Percentiles rank a stretch among this genome's conserved stretches.
Evolutionary conservation across 192 early-diverging fungal genomes (phyloP).

Genomic region (Globomyces pollinis-pini): DNA sequence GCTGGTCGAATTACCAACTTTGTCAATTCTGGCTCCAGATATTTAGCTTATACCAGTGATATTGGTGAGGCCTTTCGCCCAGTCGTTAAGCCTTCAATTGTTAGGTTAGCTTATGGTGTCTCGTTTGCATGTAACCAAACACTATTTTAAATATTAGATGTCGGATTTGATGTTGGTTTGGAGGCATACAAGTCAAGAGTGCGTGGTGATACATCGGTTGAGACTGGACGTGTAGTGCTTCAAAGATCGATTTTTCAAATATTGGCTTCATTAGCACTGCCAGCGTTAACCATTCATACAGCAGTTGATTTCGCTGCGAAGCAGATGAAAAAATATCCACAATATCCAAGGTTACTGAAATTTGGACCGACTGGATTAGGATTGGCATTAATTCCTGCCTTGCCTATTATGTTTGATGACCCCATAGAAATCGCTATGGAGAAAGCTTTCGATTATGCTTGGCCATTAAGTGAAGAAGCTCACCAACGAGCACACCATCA

Average conservation of each 20-base stretch:
- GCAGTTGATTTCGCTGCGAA: constrained; percentile 44
- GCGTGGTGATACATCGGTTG: constrained; percentile 31
- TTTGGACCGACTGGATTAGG: constrained; percentile 58
- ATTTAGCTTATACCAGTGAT: constrained; percentile 60
- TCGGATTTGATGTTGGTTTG: constrained; percentile 52
- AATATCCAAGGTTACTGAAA: constrained; percentile 21
- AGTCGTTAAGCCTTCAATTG: constrained; percentile 42
- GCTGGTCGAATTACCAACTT: constrained; percentile 15
- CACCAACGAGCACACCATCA: constrained; percentile 7
- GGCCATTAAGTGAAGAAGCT: constrained; percentile 15
- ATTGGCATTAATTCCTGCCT: constrained; percentile 49
- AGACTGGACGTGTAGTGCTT: constrained; percentile 37
- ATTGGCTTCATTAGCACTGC: constrained; percentile 50
- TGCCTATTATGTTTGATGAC: constrained; percentile 60
- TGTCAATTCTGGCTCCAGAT: constrained; percentile 18
- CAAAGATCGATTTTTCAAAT: constrained; percentile 58
- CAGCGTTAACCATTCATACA: constrained; percentile 58
- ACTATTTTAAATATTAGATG: constrained; percentile 17
- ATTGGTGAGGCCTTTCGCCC: constrained; percentile 65
- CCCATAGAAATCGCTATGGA: constrained; percentile 54
- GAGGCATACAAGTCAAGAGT: constrained; percentile 50
- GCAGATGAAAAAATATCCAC: constrained; percentile 11
- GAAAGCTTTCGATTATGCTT: constrained; percentile 43
- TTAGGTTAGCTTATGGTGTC: constrained; percentile 54
- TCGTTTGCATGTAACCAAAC: constrained; percentile 54